Evolutionary conservation across 176 grass and related monocot species (phyloP), one percentile per base, ranked within the genome.

Genomic region (Phragmites australis): DNA sequence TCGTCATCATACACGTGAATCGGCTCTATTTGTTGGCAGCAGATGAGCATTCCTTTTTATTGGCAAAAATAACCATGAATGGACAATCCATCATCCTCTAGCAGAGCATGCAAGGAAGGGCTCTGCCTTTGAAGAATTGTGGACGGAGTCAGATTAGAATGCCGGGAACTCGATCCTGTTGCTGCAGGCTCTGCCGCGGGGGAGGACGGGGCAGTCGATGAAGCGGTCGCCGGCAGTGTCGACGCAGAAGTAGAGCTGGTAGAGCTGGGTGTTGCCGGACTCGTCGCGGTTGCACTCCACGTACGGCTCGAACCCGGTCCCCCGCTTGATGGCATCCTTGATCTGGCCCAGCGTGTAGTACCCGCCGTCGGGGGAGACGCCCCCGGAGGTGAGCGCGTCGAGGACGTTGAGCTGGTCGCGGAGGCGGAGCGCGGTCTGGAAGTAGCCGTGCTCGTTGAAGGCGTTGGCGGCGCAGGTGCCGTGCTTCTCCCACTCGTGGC

Each of bases 401-500:
- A 98, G 92, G 52, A 93, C 83, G 62, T 76, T 57, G 49, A 89
- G 84, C 70, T 50, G 34, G 56, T 49, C 71, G 43, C 88, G 90
- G 59, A 98, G 75, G 75, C 78, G 16, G 68, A 98, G 88, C 46
- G 86, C 88, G 1, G 92, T 9, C 70, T 88, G 52, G 90, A 98
- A 98, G 81, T 98, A 98, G 64, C 73, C 40, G 68, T 86, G 90
- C 90, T 95, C 80, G 65, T 94, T 72, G 80, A 98, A 81, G 32
- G 88, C 5, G 54, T 78, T 37, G 48, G 75, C 60, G 2, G 96
- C 81, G 64, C 96, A 95, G 49, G 96, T 95, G 81, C 96, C 96
- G 79, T 98, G 96, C 83, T 98, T 98, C 70, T 93, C 88, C 96
- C 96, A 95, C 79, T 93, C 96, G 54, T 98, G 96, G 19, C 58